These are phyloP conservation scores for Trichoderma koningiopsis DNA, from an alignment of 2,329 filamentous ascomycete genomes.

Conservation along the genomic window DNA sequence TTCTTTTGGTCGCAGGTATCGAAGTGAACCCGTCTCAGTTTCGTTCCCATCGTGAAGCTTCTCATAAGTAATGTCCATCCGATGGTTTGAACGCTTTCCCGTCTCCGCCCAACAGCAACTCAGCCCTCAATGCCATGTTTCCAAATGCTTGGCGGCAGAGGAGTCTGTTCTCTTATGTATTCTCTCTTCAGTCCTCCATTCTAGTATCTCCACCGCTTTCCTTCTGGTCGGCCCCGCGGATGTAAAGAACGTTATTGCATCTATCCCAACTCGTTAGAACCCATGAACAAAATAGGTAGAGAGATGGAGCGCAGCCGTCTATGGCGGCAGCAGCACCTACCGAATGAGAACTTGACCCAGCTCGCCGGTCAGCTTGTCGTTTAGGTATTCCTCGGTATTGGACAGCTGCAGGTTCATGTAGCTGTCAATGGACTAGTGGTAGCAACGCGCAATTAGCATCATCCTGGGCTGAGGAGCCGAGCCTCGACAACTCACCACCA, in stretches of 20 bases:
- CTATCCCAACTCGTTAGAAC: constrained; percentile 44
- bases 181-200: constrained; percentile 54
- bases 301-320: not conserved
- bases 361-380: constrained; percentile 79
- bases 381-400: constrained; percentile 88
- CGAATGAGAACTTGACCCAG: constrained; percentile 91
- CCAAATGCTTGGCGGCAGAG: not conserved
- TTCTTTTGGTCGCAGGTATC: not conserved
- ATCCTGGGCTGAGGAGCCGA: not conserved
- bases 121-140: constrained; percentile 12
- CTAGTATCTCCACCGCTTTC: constrained; percentile 54
- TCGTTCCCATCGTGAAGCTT: not conserved
- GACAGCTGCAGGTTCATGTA: constrained; percentile 99
- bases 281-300: not conserved
- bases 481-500: constrained; percentile 53
- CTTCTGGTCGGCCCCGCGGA: constrained; percentile 61
- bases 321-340: constrained; percentile 45
- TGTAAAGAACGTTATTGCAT: constrained; percentile 98
- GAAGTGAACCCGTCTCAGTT: not conserved
- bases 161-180: not conserved
- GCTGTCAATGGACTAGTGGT: constrained; percentile 72
- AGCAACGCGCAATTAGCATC: constrained; percentile 10
- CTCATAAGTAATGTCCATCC: not conserved
- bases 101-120: not conserved
- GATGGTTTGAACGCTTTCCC: not conserved